A percentile compares a stretch with the other conserved stretches of the same genome.
Conservation (phyloP, 768 basidiomycete genomes). For the Tulasnella sp. region DNA sequence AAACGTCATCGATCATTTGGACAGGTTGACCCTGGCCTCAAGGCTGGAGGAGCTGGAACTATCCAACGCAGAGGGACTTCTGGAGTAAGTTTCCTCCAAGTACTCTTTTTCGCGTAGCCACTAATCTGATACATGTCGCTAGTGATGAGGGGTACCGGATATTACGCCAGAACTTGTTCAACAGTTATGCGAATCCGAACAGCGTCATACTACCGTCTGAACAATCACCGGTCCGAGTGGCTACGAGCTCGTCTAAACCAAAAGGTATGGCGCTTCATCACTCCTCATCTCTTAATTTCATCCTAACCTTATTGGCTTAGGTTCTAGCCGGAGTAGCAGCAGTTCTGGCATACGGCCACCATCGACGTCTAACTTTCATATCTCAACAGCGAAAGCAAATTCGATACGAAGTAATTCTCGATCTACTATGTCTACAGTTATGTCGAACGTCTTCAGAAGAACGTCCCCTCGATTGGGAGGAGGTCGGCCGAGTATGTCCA, state of each 20-base stretch:
- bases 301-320: neutral
- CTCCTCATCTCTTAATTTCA: neutral
- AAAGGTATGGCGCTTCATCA: slow-evolving; percentile 2
- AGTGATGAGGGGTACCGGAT: slow-evolving; percentile 83
- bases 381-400: slow-evolving; percentile 12
- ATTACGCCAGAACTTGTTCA: slow-evolving; percentile 73
- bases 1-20: no score
- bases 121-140: slow-evolving; percentile 5
- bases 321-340: neutral
- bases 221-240: slow-evolving; percentile 8
- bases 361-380: slow-evolving; percentile 16
- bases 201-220: neutral
- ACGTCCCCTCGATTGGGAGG: neutral
- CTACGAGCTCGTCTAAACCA: neutral
- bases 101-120: neutral
- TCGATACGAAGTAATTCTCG: slow-evolving; percentile 17
- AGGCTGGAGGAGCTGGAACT: slow-evolving; percentile 68
- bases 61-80: slow-evolving; percentile 69
- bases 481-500: slow-evolving; percentile 12
- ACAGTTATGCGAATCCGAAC: slow-evolving; percentile 40
- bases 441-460: slow-evolving; percentile 7
- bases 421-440: slow-evolving; percentile 17
- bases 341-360: neutral
- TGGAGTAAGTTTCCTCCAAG: slow-evolving; percentile 41
- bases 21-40: slow-evolving; percentile 64